Base-by-base conservation (phyloP, 257 asterid genomes). In the Mitragyna speciosa region DNA sequence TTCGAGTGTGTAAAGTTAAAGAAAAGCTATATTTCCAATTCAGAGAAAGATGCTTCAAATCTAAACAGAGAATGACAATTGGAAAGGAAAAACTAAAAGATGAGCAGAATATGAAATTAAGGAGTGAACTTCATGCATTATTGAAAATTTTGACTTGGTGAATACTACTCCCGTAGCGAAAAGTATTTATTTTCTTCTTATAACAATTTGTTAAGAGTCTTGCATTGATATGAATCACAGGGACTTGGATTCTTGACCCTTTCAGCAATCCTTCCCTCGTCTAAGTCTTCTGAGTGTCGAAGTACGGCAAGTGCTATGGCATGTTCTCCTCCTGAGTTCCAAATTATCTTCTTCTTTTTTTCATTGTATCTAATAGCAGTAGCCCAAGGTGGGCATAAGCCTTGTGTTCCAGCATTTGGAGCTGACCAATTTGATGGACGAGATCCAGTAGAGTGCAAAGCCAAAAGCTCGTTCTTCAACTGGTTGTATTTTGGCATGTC, bases 311-410 rank as follows among this genome's bases (percentile, higher is more conserved):
- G 65, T 16, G 31, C 4, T 17, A 1, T 12, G 33, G 26, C 75
- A 6, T 81, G 83, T 63, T 81, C 83, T 33, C 87, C 84, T 26
- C 81, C 84, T 61, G 61, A 56, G 48, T 2, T 78, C 31, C 85
- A 84, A 58, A 31, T 73, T 70, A 39, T 81, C 33, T 22, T 71
- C 36, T 84, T 77, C 54, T 84, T 84, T 78, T 78, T 84, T 58
- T 52, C 87, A 6, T 68, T 84, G 51, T 84, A 84, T 56, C 76
- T 84, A 3, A 74, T 84, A n/a, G 80, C 87, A 58, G 19, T 81
- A 33, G 87, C 82, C 5, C 84, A 84, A 78, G 87, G 87, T 66
- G 82, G 84, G 30, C 84, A 84, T 68, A 84, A 76, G 81, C 87
- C 87, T 30, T 77, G 84, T 56, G 80, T 84, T 67, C 87, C 81